A percentile compares a stretch with the other conserved stretches of the same genome.
These are phyloP conservation scores for Cyclotella distinguenda DNA, from an alignment of 108 stramenopile species.

Conservation along the genomic window DNA sequence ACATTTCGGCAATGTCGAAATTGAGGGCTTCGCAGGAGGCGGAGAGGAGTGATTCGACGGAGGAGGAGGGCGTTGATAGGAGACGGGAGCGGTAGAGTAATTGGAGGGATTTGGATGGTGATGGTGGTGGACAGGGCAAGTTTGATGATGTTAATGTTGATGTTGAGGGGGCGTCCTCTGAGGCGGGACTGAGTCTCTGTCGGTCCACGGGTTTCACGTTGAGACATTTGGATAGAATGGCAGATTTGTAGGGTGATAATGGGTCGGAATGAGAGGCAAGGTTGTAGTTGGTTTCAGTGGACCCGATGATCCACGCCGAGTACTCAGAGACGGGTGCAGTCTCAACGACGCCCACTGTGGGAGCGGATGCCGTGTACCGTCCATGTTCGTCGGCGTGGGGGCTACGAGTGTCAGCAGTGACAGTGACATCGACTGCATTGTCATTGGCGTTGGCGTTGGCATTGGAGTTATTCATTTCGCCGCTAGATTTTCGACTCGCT, in stretches of 20 bases:
- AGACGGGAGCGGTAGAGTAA: slow-evolving; percentile 27
- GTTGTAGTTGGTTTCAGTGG: slow-evolving; percentile 18
- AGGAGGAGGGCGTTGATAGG: slow-evolving; percentile 43
- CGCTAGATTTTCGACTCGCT: neutral
- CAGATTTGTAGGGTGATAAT: too few relatives aligned
- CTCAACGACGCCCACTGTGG: too few relatives aligned
- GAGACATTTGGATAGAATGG: neutral
- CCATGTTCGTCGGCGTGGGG: neutral
- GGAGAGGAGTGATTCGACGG: slow-evolving; percentile 73
- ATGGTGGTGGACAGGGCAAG: neutral
- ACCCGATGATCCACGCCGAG: slow-evolving; percentile 32
- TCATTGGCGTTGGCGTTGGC: neutral
- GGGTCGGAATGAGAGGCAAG: neutral
- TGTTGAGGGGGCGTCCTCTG: neutral
- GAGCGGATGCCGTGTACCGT: too few relatives aligned
- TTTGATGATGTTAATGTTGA: neutral
- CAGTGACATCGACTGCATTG: neutral
- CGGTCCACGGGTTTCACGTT: neutral
- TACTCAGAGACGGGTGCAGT: too few relatives aligned
- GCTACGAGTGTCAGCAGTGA: neutral
- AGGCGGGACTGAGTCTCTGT: neutral
- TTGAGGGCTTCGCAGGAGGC: slow-evolving; percentile 79
- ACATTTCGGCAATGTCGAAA: slow-evolving; percentile 94
- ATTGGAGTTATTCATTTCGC: neutral
- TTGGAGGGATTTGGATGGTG: slow-evolving; percentile 20